Conservation (phyloP, 495 filamentous ascomycete genomes). For the Penicillium fimorum region DNA sequence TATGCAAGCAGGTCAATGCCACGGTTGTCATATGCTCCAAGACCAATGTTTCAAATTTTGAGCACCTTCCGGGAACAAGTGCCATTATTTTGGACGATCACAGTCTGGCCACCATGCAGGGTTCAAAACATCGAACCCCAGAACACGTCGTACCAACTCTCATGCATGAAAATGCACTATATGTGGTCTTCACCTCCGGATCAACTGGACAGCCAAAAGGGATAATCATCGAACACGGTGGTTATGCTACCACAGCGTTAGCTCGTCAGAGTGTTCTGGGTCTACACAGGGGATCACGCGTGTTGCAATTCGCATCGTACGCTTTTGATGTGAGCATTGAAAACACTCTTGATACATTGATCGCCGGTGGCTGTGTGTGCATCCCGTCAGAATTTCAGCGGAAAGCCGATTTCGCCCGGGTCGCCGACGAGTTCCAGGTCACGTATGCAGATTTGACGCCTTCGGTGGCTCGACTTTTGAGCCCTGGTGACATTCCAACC, state of each 20-base stretch:
- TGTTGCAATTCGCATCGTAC: slow-evolving; percentile 55
- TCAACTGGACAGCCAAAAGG: background rate
- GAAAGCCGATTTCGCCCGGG: background rate
- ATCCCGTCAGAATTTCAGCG: slow-evolving; percentile 14
- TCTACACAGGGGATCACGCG: slow-evolving; percentile 31
- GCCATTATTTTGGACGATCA: background rate
- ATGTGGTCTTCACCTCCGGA: background rate
- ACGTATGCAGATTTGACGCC: slow-evolving; percentile 24
- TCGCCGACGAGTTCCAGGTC: background rate
- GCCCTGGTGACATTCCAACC: slow-evolving; percentile 35
- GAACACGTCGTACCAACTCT: background rate
- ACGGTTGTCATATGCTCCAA: background rate
- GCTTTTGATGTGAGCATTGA: slow-evolving; percentile 31
- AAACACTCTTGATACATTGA: slow-evolving; percentile 33
- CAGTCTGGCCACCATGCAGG: background rate
- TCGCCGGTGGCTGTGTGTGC: slow-evolving; percentile 37
- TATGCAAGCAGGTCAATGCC: background rate
- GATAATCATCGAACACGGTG: background rate
- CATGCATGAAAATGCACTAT: background rate
- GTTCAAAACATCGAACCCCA: background rate
- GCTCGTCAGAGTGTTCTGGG: background rate
- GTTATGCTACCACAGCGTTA: background rate
- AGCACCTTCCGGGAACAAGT: background rate
- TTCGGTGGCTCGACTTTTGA: slow-evolving; percentile 28
- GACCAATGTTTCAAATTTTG: background rate